Percentiles rank a stretch among this genome's conserved stretches.
Evolutionary conservation across 139 green algal genomes (phyloP).

Genomic region (Chlorella vulgaris): DNA sequence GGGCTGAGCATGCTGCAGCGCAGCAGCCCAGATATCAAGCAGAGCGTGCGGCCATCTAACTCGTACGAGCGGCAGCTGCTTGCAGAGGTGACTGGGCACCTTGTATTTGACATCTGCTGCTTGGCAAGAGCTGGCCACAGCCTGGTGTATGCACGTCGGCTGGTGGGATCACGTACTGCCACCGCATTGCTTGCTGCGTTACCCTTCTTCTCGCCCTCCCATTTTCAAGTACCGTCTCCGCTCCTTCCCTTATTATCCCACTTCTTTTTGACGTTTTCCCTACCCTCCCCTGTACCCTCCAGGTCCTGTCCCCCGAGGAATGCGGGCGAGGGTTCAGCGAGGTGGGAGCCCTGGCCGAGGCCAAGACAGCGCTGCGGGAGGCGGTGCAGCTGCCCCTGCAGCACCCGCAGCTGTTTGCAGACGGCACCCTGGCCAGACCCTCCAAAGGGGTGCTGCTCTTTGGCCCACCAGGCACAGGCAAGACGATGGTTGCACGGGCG

Average conservation of each 20-base stretch:
- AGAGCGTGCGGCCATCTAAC: slow-evolving; percentile 39
- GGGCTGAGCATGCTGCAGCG: slow-evolving; percentile 50
- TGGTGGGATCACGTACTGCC: not conserved
- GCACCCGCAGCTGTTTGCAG: slow-evolving; percentile 52
- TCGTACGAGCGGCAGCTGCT: slow-evolving; percentile 51
- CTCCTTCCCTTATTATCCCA: not conserved
- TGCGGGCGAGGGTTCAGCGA: slow-evolving; percentile 42
- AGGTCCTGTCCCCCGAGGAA: slow-evolving; percentile 49
- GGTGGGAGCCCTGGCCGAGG: slow-evolving; percentile 49
- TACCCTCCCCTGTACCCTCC: not conserved
- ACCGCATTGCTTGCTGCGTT: too few species aligned
- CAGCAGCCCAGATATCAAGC: slow-evolving; percentile 21
- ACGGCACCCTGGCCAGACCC: slow-evolving; percentile 42
- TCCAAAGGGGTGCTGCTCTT: slow-evolving; percentile 59
- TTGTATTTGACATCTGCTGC: too few species aligned
- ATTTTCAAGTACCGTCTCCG: not conserved
- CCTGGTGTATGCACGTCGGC: not conserved
- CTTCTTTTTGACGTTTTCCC: not conserved
- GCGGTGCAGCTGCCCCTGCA: slow-evolving; percentile 63
- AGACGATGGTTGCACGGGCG: slow-evolving; percentile 57
- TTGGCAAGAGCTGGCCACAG: not conserved
- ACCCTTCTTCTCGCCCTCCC: too few species aligned
- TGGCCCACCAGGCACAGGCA: slow-evolving; percentile 54
- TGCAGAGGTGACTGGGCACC: slow-evolving; percentile 5
- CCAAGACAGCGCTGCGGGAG: slow-evolving; percentile 55